Conservation (phyloP, 495 filamentous ascomycete species). For the Entonaema liquescens region DNA sequence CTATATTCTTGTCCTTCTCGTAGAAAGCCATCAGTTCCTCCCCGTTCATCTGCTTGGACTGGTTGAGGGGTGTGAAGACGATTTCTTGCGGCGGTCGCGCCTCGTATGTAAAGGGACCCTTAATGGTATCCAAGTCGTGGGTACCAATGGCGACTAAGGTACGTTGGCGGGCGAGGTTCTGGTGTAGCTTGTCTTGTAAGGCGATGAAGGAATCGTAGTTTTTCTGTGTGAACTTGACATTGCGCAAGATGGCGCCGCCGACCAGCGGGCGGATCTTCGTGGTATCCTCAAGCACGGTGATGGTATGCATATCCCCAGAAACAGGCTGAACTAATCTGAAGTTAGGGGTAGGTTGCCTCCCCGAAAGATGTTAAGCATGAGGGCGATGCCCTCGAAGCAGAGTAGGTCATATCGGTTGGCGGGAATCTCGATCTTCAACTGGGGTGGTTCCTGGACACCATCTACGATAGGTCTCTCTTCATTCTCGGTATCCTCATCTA, state of each 20-base stretch:
- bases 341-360: constrained; percentile 77
- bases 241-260: constrained; percentile 85
- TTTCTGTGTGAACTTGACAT: constrained; percentile 88
- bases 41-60: constrained; percentile 84
- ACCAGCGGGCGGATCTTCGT: constrained; percentile 83
- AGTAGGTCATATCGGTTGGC: constrained; percentile 99
- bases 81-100: constrained; percentile 92
- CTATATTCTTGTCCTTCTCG: constrained; percentile 74
- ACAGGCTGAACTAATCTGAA: constrained; percentile 76
- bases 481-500: constrained; percentile 93
- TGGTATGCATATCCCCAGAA: constrained; percentile 76
- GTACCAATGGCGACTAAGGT: constrained; percentile 96
- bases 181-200: constrained; percentile 97
- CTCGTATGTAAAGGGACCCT: constrained; percentile 97
- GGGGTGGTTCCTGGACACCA: constrained; percentile 83
- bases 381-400: constrained; percentile 95
- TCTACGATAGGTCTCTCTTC: constrained; percentile 74
- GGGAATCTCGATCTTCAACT: constrained; percentile 98
- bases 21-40: constrained; percentile 94
- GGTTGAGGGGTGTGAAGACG: constrained; percentile 89
- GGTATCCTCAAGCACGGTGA: constrained; percentile 83
- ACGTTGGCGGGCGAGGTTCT: constrained; percentile 91
- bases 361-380: constrained; percentile 95
- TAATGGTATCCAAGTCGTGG: constrained; percentile 91
- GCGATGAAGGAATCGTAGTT: constrained; percentile 97